These are phyloP conservation scores for Fusarium staphyleae DNA, from an alignment of 2,329 filamentous ascomycete genomes.

Conservation along the genomic window DNA sequence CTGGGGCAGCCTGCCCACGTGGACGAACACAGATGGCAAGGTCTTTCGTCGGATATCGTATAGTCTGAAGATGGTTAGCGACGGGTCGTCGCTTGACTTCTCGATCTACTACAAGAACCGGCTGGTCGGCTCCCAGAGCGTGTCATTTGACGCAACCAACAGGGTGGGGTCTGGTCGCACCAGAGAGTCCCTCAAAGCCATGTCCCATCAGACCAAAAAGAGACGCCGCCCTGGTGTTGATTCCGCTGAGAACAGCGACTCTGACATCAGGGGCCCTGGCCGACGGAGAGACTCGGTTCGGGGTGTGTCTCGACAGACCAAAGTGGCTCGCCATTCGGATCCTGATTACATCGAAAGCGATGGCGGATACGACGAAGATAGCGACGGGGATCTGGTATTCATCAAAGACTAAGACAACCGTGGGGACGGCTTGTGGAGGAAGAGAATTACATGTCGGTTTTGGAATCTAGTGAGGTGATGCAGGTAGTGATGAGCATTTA, in stretches of 20 bases:
- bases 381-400: neutral
- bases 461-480: no score
- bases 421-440: no score
- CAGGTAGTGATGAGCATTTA: no score
- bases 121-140: slow-evolving; percentile 31
- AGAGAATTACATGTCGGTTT: no score
- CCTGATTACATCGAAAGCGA: neutral
- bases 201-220: neutral
- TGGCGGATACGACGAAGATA: neutral
- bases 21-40: slow-evolving; percentile 22
- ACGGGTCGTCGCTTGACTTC: slow-evolving; percentile 40
- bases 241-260: no score
- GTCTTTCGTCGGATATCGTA: slow-evolving; percentile 26
- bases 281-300: no score
- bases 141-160: slow-evolving; percentile 31
- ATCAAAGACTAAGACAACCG: no score
- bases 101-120: slow-evolving; percentile 27
- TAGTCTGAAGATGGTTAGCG: slow-evolving; percentile 35
- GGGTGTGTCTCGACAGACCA: no score
- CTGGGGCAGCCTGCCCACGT: slow-evolving; percentile 22
- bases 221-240: no score
- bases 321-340: neutral
- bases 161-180: neutral
- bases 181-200: neutral
- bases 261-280: no score